Evolutionary conservation across 2,329 filamentous ascomycete genomes (phyloP).

Genomic region (Fusarium sp.): DNA sequence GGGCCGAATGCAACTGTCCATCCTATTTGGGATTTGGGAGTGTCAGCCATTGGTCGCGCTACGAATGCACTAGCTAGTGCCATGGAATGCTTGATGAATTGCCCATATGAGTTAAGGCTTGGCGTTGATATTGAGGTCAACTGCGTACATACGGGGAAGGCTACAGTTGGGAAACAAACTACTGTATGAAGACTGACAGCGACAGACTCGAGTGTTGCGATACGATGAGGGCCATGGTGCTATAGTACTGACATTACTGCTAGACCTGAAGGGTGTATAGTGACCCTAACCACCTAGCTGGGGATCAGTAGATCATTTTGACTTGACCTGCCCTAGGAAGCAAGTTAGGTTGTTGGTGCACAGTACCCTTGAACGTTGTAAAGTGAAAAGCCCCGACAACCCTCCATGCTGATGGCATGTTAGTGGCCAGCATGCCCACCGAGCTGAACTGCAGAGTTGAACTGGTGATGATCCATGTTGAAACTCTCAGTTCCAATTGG

Average conservation of each 20-base stretch:
- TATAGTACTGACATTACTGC: not conserved
- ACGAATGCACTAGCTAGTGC: slow-evolving; percentile 10
- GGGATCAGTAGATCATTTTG: not conserved
- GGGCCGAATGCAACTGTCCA: not conserved
- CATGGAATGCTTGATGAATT: slow-evolving; percentile 21
- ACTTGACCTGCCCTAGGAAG: not conserved
- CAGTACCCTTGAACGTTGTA: not conserved
- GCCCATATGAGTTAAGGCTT: slow-evolving; percentile 22
- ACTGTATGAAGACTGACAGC: not conserved
- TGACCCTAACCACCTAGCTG: not conserved
- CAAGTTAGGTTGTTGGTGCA: not conserved
- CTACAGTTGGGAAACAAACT: not conserved
- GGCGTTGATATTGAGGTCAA: not conserved
- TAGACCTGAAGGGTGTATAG: not conserved
- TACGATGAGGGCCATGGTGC: not conserved
- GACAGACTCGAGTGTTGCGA: not conserved
- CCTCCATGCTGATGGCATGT: not conserved
- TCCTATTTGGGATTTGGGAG: slow-evolving; percentile 7
- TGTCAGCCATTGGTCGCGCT: slow-evolving; percentile 8
- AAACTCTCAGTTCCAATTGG: not conserved
- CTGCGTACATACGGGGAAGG: not conserved
- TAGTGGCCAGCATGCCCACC: not conserved
- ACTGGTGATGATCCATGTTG: not conserved
- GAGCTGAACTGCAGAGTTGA: not conserved
- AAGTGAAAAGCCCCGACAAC: not conserved